Evolutionary conservation across 257 asterid genomes (phyloP).

Genomic region (Striga asiatica): DNA sequence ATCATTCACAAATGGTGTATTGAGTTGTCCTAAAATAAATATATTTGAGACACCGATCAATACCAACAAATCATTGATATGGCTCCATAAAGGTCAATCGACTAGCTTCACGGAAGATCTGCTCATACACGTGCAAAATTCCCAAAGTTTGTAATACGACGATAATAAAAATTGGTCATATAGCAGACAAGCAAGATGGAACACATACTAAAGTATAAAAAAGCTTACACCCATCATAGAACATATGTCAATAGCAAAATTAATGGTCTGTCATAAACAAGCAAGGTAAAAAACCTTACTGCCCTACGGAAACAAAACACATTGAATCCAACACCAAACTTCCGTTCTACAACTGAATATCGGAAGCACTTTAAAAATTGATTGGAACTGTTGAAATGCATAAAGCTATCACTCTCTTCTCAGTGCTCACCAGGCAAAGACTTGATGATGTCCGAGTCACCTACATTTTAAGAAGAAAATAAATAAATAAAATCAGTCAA

Average conservation of each 20-base stretch:
- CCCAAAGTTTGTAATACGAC: too few relatives aligned
- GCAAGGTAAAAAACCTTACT: background rate
- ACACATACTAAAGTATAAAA: background rate
- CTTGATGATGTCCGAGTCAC: conserved; percentile 70
- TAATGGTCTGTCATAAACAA: conserved; percentile 4
- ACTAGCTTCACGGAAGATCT: too few relatives aligned
- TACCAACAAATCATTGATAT: too few relatives aligned
- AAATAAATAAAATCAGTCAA: background rate
- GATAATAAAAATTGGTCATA: background rate
- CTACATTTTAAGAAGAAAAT: conserved; percentile 16
- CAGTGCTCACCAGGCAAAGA: conserved; percentile 46
- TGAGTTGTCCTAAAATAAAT: too few relatives aligned
- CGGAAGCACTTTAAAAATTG: conserved; percentile 2
- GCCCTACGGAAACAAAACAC: background rate
- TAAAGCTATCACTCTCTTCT: conserved; percentile 15
- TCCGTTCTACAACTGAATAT: conserved; percentile 13
- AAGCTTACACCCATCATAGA: background rate
- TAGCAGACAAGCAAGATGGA: background rate
- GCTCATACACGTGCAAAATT: too few relatives aligned
- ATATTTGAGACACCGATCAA: too few relatives aligned
- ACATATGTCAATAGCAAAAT: background rate
- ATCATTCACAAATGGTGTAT: too few relatives aligned
- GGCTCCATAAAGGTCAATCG: too few relatives aligned
- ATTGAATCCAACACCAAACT: background rate
- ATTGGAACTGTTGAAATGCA: background rate